Base-by-base conservation (phyloP, 768 basidiomycete genomes). In the Dioszegia crocea region DNA sequence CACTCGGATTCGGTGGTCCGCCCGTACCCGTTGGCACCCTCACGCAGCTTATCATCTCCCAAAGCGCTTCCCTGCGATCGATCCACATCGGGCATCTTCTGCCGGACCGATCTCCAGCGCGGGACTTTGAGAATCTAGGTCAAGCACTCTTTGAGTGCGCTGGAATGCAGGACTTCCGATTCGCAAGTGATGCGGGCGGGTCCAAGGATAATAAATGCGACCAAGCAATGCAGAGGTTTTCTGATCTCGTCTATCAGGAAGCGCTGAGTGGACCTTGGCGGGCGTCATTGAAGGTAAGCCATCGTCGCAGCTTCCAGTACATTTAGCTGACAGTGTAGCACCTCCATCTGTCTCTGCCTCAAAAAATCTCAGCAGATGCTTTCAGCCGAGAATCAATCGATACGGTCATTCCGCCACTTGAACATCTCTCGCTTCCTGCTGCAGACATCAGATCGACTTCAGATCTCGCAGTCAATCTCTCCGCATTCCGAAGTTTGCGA, bases 11-110 rank as follows among this genome's bases (percentile, higher is more conserved):
- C 5, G 56, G 61, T 27, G 67, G 67, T 12, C 61, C 70, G 8
- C 70, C 70, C 5, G 61, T 71, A 3, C 65, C 67, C 3, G 29
- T 66, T 12, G 39, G 52, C 17, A 54, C 54, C 2, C 16, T 72
- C 14, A 57, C 24, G 17, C n/a, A 43, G 3, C 39, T 72, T 14
- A 17, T 72, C 27, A 26, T 51, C 11, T 16, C 23, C 1, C 70
- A 71, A 24, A 57, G 19, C 12, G 30, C 41, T 3, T 43, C 66
- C 10, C 30, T 67, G 14, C 44, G 43, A 40, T 39, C 50, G 17
- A 14, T 66, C 1, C 57, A 63, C 24, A 17, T 67, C 2, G 66
- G 66, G 5, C 60, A 71, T 51, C 26, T 71, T 23, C 14, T 51
- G 16, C 24, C 30, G 4, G 26, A 27, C 6, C 23, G 45, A 14